A percentile compares a stretch with the other conserved stretches of the same genome.
Evolutionary conservation across 2,329 filamentous ascomycete species (phyloP).

Genomic region (Emmonsiellopsis sp.): DNA sequence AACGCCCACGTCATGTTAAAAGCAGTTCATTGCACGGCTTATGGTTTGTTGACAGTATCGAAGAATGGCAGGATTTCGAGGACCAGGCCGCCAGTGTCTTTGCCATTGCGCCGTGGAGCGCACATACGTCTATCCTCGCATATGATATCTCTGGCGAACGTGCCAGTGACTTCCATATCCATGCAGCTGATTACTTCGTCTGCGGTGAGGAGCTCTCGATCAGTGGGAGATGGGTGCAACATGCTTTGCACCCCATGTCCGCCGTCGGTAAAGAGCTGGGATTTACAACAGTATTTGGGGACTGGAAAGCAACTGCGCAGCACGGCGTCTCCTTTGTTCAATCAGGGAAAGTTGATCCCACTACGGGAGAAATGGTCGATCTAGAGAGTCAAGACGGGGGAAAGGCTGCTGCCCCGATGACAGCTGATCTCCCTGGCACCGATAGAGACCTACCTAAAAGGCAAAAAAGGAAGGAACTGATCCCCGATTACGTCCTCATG

Average conservation of each 20-base stretch:
- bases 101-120: no score
- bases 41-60: no score
- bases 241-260: constrained; percentile 7
- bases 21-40: no score
- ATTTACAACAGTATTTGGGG: constrained; percentile 4
- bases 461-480: constrained; percentile 1
- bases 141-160: no score
- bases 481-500: constrained; percentile 8
- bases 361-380: neutral
- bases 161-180: neutral
- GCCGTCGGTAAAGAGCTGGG: constrained; percentile 5
- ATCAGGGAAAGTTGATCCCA: neutral
- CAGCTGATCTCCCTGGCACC: no score
- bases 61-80: no score
- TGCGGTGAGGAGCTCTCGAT: constrained; percentile 9
- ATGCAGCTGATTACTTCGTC: constrained; percentile 4
- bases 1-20: no score
- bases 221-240: constrained; percentile 5
- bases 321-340: neutral
- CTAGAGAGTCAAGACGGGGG: no score
- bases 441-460: neutral
- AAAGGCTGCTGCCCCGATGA: no score
- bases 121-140: no score
- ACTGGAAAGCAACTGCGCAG: constrained; percentile 9
- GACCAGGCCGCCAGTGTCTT: no score